A percentile compares a stretch with the other conserved stretches of the same genome.
Evolutionary conservation across 108 stramenopile genomes (phyloP).

Genomic region (Conticribra weissflogii): DNA sequence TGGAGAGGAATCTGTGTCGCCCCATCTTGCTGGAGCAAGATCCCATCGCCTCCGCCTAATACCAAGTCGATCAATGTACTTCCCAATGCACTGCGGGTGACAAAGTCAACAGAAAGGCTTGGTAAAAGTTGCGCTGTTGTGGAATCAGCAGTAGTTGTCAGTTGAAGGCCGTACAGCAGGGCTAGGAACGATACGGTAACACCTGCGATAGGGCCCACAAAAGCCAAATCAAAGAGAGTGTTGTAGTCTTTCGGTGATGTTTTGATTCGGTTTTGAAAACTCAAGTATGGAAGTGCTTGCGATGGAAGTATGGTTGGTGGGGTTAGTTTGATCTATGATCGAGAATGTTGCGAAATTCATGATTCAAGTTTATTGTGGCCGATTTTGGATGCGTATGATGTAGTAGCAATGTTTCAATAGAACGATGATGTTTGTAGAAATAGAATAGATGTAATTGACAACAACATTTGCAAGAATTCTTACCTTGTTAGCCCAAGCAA

Average conservation of each 20-base stretch:
- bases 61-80: slow-evolving; percentile 61
- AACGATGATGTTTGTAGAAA: slow-evolving; percentile 2
- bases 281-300: slow-evolving; percentile 53
- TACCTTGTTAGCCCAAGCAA: slow-evolving; percentile 49
- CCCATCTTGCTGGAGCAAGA: slow-evolving; percentile 61
- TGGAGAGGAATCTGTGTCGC: slow-evolving; percentile 64
- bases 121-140: slow-evolving; percentile 52
- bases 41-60: slow-evolving; percentile 52
- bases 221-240: slow-evolving; percentile 75
- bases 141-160: slow-evolving; percentile 56
- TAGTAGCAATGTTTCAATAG: too few species aligned
- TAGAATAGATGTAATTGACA: background rate
- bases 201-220: slow-evolving; percentile 71
- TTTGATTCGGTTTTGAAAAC: slow-evolving; percentile 60
- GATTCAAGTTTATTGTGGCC: too few species aligned
- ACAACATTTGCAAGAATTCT: slow-evolving; percentile 7
- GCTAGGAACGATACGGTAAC: slow-evolving; percentile 56
- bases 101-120: slow-evolving; percentile 59
- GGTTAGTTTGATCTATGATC: slow-evolving; percentile 35
- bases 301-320: slow-evolving; percentile 56
- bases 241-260: slow-evolving; percentile 62
- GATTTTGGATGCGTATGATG: too few species aligned
- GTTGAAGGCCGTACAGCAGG: slow-evolving; percentile 59
- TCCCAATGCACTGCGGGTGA: slow-evolving; percentile 70
- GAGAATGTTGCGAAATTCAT: too few species aligned